Evolutionary conservation across 1,284 basidiomycete species (phyloP).

Genomic region (Sporisorium sorghi): DNA sequence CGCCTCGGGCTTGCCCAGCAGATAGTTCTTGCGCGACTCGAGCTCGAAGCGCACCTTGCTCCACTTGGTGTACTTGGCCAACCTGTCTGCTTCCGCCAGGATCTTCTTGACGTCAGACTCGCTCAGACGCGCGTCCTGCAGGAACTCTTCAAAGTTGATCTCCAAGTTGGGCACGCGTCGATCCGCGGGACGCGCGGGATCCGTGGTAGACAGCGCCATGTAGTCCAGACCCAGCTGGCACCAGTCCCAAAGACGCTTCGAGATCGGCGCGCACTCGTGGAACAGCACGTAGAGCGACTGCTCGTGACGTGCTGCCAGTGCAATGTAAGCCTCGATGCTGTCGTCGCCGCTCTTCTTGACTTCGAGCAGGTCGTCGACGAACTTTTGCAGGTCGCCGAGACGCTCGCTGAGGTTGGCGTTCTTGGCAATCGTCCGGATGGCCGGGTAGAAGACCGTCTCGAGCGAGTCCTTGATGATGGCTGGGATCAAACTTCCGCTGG

Average conservation of each 20-base stretch:
- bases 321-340: constrained; percentile 62
- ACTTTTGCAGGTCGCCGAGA: constrained; percentile 64
- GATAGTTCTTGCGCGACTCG: constrained; percentile 61
- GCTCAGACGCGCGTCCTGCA: constrained; percentile 62
- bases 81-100: constrained; percentile 55
- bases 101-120: constrained; percentile 60
- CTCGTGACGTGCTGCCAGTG: constrained; percentile 63
- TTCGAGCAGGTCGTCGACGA: constrained; percentile 64
- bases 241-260: constrained; percentile 62
- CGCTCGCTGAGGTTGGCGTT: constrained; percentile 58
- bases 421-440: constrained; percentile 54
- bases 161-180: constrained; percentile 61
- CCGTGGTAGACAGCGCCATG: constrained; percentile 66
- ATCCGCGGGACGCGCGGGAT: constrained; percentile 63
- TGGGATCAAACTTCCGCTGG: constrained; percentile 59
- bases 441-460: constrained; percentile 61
- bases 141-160: constrained; percentile 66
- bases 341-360: constrained; percentile 53
- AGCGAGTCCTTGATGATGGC: constrained; percentile 65
- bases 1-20: constrained; percentile 56
- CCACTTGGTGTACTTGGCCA: constrained; percentile 61
- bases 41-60: constrained; percentile 67
- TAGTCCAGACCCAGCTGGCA: constrained; percentile 62
- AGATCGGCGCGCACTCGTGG: constrained; percentile 64
- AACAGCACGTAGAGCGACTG: constrained; percentile 64